Conservation (phyloP, 2,329 filamentous ascomycete species). For the Colletotrichum magnum region DNA sequence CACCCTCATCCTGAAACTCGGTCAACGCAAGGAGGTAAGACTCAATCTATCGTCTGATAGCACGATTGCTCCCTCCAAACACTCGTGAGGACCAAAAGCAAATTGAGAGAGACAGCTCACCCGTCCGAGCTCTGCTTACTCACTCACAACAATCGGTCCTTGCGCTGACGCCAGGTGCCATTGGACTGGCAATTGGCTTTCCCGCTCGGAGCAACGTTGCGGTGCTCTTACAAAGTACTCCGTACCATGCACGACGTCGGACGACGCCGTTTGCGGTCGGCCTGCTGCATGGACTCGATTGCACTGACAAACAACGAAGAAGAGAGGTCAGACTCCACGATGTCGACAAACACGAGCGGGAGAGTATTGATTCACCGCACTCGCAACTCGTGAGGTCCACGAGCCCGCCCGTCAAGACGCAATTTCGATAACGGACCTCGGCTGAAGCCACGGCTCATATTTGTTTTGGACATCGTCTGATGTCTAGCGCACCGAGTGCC, state of each 20-base stretch:
- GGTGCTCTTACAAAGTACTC: neutral
- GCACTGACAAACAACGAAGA: neutral
- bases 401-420: neutral
- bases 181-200: neutral
- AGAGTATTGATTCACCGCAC: neutral
- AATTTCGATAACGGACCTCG: slow-evolving; percentile 19
- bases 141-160: neutral
- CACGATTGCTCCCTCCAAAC: slow-evolving; percentile 29
- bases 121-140: slow-evolving; percentile 13
- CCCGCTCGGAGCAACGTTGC: slow-evolving; percentile 16
- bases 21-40: slow-evolving; percentile 27
- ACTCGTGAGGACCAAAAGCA: slow-evolving; percentile 19
- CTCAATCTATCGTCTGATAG: slow-evolving; percentile 17
- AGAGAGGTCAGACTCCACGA: slow-evolving; percentile 1
- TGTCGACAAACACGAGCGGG: slow-evolving; percentile 11
- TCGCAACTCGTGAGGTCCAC: neutral
- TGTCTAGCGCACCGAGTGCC: neutral
- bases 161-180: slow-evolving; percentile 7
- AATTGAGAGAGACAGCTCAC: slow-evolving; percentile 3
- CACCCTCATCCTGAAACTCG: slow-evolving; percentile 28
- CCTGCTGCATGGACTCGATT: slow-evolving; percentile 26
- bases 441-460: slow-evolving; percentile 7
- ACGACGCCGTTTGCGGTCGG: slow-evolving; percentile 21
- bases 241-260: neutral
- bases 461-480: slow-evolving; percentile 21